A percentile compares a stretch with the other conserved stretches of the same genome.
These are phyloP conservation scores for Fusarium sp. DNA, from an alignment of 2,329 filamentous ascomycete species.

Conservation along the genomic window DNA sequence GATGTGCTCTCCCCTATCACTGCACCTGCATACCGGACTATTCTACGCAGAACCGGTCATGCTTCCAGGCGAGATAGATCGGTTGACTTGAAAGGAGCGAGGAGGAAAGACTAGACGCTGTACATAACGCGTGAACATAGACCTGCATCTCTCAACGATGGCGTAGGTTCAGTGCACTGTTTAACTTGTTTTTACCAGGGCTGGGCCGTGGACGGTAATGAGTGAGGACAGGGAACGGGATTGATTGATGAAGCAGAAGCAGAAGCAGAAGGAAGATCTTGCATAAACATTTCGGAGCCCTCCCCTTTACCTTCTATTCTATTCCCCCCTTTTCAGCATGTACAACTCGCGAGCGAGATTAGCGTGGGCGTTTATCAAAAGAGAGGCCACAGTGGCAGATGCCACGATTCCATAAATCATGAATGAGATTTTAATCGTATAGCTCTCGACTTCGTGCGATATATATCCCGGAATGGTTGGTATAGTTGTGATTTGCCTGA, in stretches of 20 bases:
- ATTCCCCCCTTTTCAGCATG: slow-evolving; percentile 43
- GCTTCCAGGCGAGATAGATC: slow-evolving; percentile 28
- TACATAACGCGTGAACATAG: slow-evolving; percentile 46
- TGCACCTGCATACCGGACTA: slow-evolving; percentile 3
- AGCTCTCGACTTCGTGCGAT: not conserved
- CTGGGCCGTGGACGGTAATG: slow-evolving; percentile 45
- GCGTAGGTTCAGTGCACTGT: slow-evolving; percentile 31
- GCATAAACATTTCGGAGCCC: slow-evolving; percentile 45
- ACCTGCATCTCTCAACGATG: slow-evolving; percentile 37
- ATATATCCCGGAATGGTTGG: no score
- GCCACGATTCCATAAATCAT: slow-evolving; percentile 35
- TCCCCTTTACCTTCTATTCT: slow-evolving; percentile 43
- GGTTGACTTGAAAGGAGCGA: slow-evolving; percentile 9
- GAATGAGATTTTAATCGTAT: slow-evolving; percentile 18
- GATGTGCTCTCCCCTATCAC: slow-evolving; percentile 8
- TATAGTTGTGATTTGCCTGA: no score
- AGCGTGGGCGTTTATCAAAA: slow-evolving; percentile 51
- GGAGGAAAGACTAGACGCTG: slow-evolving; percentile 26
- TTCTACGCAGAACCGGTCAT: slow-evolving; percentile 4
- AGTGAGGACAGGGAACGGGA: slow-evolving; percentile 31
- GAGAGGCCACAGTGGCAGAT: slow-evolving; percentile 37
- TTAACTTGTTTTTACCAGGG: slow-evolving; percentile 25
- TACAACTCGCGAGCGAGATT: slow-evolving; percentile 51
- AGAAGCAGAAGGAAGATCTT: slow-evolving; percentile 37
- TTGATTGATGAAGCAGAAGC: slow-evolving; percentile 32